These are phyloP conservation scores for Starmerella cellae DNA, from an alignment of 805 yeast genomes.

Conservation along the genomic window DNA sequence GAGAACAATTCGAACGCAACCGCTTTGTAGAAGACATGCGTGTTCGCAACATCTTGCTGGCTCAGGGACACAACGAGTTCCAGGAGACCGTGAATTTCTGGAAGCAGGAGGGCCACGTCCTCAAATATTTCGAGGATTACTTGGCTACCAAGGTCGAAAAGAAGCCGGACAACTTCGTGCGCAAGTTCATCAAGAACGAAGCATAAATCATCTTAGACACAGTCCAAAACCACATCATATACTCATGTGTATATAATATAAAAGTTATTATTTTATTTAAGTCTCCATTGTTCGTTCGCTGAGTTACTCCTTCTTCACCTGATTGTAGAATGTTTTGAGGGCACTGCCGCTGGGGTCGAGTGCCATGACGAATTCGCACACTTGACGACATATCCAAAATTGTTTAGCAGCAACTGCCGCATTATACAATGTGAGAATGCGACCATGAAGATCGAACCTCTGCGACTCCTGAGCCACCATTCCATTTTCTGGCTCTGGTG, in stretches of 20 bases:
- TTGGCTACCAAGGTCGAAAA: slow-evolving; percentile 39
- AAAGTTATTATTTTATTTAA: no score
- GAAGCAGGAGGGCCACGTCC: slow-evolving; percentile 77
- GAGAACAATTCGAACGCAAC: slow-evolving; percentile 83
- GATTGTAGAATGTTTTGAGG: slow-evolving; percentile 13
- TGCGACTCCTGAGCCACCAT: not conserved
- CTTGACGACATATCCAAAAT: slow-evolving; percentile 29
- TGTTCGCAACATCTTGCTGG: slow-evolving; percentile 52
- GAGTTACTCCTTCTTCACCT: no score
- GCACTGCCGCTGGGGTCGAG: slow-evolving; percentile 26
- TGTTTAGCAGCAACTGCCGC: slow-evolving; percentile 27
- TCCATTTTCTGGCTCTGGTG: slow-evolving; percentile 18
- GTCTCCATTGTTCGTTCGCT: no score
- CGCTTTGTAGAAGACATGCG: slow-evolving; percentile 57
- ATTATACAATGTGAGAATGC: slow-evolving; percentile 21
- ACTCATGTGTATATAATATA: no score
- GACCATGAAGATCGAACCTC: slow-evolving; percentile 11
- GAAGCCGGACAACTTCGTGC: slow-evolving; percentile 49
- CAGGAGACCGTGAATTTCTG: slow-evolving; percentile 80
- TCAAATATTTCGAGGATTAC: slow-evolving; percentile 66
- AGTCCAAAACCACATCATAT: no score
- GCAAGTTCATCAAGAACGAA: slow-evolving; percentile 40
- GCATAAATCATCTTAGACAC: slow-evolving; percentile 12
- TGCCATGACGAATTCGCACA: slow-evolving; percentile 30
- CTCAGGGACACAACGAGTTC: slow-evolving; percentile 83